Conservation (phyloP, 805 yeast species). For the Cyberlindnera veronae region DNA sequence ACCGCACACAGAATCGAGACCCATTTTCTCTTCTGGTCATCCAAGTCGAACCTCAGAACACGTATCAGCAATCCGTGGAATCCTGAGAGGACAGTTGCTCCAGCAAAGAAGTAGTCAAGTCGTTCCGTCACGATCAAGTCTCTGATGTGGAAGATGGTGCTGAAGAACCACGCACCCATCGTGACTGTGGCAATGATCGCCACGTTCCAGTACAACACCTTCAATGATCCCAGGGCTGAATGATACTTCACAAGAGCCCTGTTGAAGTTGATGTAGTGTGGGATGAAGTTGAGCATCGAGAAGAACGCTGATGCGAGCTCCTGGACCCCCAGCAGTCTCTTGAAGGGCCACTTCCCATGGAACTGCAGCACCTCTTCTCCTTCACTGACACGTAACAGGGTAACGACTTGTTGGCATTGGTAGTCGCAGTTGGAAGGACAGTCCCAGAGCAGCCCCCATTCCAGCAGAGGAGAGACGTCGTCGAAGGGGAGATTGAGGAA, state of each 20-base stretch:
- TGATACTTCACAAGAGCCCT: constrained; percentile 25
- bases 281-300: constrained; percentile 65
- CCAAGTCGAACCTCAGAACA: constrained; percentile 52
- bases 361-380: constrained; percentile 71
- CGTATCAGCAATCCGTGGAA: constrained; percentile 67
- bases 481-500: constrained; percentile 11
- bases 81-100: constrained; percentile 78
- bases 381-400: constrained; percentile 44
- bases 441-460: constrained; percentile 58
- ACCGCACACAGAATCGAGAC: constrained; percentile 41
- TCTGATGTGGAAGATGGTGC: constrained; percentile 83
- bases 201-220: constrained; percentile 32
- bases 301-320: constrained; percentile 80
- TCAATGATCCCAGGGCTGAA: constrained; percentile 4
- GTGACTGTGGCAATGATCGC: constrained; percentile 58
- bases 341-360: constrained; percentile 98
- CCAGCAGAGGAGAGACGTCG: constrained; percentile 24
- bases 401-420: constrained; percentile 79
- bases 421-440: constrained; percentile 86
- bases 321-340: constrained; percentile 73
- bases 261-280: constrained; percentile 52
- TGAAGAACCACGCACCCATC: constrained; percentile 84
- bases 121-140: constrained; percentile 79
- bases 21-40: constrained; percentile 32
- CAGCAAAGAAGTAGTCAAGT: constrained; percentile 90